These are phyloP conservation scores for Saturnispora besseyi DNA, from an alignment of 805 yeast genomes.

Conservation along the genomic window DNA sequence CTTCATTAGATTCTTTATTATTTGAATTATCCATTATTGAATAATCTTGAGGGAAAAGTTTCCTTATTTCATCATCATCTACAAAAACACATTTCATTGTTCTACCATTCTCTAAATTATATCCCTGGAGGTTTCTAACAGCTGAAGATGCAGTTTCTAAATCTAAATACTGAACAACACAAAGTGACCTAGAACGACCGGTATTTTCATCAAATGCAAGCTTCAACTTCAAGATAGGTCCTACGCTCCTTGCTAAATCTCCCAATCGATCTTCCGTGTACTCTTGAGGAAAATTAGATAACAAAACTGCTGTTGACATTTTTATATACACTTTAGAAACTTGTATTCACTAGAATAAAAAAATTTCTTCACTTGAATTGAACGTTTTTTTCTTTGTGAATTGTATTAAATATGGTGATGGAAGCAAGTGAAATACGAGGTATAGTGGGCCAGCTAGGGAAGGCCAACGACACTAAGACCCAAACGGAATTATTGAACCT, in stretches of 20 bases:
- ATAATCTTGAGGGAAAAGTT: conserved; percentile 4
- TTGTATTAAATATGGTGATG: conserved; percentile 11
- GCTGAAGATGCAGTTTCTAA: conserved; percentile 85
- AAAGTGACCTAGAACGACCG: conserved; percentile 88
- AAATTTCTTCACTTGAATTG: background rate
- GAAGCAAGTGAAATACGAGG: conserved; percentile 56
- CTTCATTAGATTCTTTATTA: background rate
- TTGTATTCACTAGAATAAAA: background rate
- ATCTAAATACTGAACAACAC: conserved; percentile 66
- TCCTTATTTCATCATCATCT: conserved; percentile 19
- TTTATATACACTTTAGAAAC: background rate
- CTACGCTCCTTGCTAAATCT: conserved; percentile 78
- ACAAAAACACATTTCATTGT: conserved; percentile 68
- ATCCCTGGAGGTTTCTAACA: conserved; percentile 77
- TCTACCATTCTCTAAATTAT: conserved; percentile 53
- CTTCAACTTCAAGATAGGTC: conserved; percentile 71
- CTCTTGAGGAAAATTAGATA: conserved; percentile 59
- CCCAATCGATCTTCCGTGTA: conserved; percentile 87
- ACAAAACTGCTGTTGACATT: conserved; percentile 7
- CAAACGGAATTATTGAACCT: conserved; percentile 57
- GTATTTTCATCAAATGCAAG: conserved; percentile 81
- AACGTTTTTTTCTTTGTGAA: background rate
- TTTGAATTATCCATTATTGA: background rate
- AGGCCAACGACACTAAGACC: conserved; percentile 54
- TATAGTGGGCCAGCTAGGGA: conserved; percentile 65